Percentiles rank a stretch among this genome's conserved stretches.
phyloP scores from a whole-genome alignment of 768 basidiomycete genomes.

The Rhizopogon rudus region DNA sequence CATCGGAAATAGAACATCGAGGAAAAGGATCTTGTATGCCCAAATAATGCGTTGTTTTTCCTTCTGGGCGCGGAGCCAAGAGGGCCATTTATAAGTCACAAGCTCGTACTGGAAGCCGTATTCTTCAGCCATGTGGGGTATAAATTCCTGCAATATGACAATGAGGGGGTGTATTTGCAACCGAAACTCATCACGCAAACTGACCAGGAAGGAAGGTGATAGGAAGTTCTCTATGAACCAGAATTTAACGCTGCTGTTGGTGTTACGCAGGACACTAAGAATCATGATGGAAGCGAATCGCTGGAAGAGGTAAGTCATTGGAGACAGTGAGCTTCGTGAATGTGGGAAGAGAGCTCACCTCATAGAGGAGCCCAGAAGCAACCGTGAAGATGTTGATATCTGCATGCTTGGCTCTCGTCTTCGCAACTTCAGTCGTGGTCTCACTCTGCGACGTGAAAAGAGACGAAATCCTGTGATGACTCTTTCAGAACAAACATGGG shows the following conservation, averaged over 20 bases:
- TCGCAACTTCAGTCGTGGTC: conserved; percentile 17
- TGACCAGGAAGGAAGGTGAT: conserved; percentile 90
- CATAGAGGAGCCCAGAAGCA: conserved; percentile 93
- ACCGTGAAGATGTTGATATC: conserved; percentile 99
- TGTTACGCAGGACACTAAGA: conserved; percentile 90
- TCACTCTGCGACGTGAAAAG: conserved; percentile 33
- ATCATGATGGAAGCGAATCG: conserved; percentile 99
- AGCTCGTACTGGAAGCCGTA: conserved; percentile 96
- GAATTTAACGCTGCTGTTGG: conserved; percentile 93
- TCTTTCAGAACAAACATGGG: conserved; percentile 12
- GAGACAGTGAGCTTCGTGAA: not conserved
- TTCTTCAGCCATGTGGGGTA: conserved; percentile 85
- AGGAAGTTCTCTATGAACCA: conserved; percentile 99
- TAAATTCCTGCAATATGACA: conserved; percentile 65
- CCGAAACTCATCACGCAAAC: conserved; percentile 15
- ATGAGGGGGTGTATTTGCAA: not conserved
- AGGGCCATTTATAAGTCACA: conserved; percentile 99
- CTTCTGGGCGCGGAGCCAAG: conserved; percentile 93
- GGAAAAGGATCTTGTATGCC: conserved; percentile 99
- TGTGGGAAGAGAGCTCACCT: conserved; percentile 46
- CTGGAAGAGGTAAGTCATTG: conserved; percentile 33
- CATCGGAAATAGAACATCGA: conserved; percentile 98
- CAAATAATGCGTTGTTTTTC: conserved; percentile 99
- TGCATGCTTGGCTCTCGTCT: conserved; percentile 48
- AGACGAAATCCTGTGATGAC: conserved; percentile 37